Evolutionary conservation across 1,284 basidiomycete genomes (phyloP).

Genomic region (Volvariella volvacea): DNA sequence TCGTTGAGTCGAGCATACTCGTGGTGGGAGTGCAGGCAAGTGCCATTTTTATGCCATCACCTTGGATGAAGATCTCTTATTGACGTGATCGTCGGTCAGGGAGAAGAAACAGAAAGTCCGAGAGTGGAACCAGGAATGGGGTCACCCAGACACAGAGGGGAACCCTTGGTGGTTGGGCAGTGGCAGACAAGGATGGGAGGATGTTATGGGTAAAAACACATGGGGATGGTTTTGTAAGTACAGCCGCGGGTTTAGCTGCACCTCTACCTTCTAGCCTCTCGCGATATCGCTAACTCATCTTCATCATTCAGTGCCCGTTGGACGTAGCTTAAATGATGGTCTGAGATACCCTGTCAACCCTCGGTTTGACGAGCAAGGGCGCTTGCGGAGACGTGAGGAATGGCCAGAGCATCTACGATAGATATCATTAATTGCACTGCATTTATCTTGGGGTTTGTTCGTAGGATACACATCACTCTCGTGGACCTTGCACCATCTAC

Average conservation of each 20-base stretch:
- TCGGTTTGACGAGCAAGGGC: conserved; percentile 63
- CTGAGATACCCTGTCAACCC: conserved; percentile 64
- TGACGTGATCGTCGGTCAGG: conserved; percentile 26
- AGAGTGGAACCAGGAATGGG: conserved; percentile 77
- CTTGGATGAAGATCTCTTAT: not conserved
- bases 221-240: conserved; percentile 69
- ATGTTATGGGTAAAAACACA: conserved; percentile 63
- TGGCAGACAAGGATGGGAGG: conserved; percentile 56
- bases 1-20: conserved; percentile 38
- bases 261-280: conserved; percentile 6
- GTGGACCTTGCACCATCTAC: too few species aligned
- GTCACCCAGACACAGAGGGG: conserved; percentile 61
- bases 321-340: conserved; percentile 51
- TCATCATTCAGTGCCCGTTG: conserved; percentile 60
- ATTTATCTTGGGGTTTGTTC: too few species aligned
- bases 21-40: conserved; percentile 44
- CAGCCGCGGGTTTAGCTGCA: too few species aligned
- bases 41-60: too few species aligned
- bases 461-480: too few species aligned
- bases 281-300: not conserved
- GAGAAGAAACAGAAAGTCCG: conserved; percentile 35
- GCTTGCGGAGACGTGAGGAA: conserved; percentile 56
- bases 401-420: conserved; percentile 65
- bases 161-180: conserved; percentile 84
- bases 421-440: not conserved